Percentiles rank a stretch among this genome's conserved stretches.
Evolutionary conservation across 2,329 filamentous ascomycete species (phyloP).

Genomic region (Verticillium tricorpus): DNA sequence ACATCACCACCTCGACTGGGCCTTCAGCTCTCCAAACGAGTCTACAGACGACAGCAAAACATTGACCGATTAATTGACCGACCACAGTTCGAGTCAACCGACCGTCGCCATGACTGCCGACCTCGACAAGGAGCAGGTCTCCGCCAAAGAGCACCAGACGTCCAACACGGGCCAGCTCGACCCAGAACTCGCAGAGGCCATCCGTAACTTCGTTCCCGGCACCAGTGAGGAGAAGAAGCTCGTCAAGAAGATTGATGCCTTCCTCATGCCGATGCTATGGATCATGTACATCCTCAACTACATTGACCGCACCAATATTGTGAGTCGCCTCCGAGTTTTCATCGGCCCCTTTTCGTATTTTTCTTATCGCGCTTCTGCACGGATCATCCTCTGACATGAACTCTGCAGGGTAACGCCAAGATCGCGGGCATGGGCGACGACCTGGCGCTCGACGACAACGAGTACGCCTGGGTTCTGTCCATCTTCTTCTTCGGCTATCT

Average conservation of each 20-base stretch:
- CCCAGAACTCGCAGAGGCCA: constrained; percentile 17
- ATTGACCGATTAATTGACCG: not conserved
- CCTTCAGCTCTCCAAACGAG: not conserved
- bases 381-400: not conserved
- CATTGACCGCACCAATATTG: constrained; percentile 23
- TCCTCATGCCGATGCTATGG: constrained; percentile 6
- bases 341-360: not conserved
- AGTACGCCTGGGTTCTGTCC: constrained; percentile 46
- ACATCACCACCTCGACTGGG: not conserved
- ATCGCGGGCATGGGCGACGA: constrained; percentile 45
- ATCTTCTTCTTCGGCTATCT: constrained; percentile 57
- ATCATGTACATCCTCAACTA: constrained; percentile 22
- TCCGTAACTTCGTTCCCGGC: constrained; percentile 21
- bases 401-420: constrained; percentile 39
- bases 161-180: constrained; percentile 7
- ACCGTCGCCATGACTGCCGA: constrained; percentile 1
- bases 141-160: constrained; percentile 11
- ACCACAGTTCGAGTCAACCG: not conserved
- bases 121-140: constrained; percentile 2
- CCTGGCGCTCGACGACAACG: constrained; percentile 36
- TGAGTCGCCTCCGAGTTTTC: constrained; percentile 6
- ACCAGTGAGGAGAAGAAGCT: constrained; percentile 16
- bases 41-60: not conserved
- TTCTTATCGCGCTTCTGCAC: not conserved
- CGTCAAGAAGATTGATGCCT: constrained; percentile 13